Conservation (phyloP, 2,329 filamentous ascomycete species). For the Fonsecaea nubica region DNA sequence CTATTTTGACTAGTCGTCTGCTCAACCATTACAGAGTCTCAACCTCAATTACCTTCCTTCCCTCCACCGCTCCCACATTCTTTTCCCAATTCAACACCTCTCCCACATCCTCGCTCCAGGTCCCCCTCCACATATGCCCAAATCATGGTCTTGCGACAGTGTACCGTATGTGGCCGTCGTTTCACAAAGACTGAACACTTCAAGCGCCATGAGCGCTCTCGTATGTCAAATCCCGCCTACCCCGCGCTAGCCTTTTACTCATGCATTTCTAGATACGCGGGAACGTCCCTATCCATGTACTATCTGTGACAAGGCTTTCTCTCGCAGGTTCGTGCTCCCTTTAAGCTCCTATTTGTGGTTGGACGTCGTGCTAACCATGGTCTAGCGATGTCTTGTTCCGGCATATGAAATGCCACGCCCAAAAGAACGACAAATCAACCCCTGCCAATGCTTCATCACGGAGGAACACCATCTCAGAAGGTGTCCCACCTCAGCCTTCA, state of each 20-base stretch:
- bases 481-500: slow-evolving; percentile 36
- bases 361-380: slow-evolving; percentile 33
- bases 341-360: not conserved
- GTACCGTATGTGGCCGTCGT: slow-evolving; percentile 58
- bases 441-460: slow-evolving; percentile 41
- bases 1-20: slow-evolving; percentile 3
- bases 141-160: slow-evolving; percentile 53
- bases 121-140: slow-evolving; percentile 21
- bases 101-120: slow-evolving; percentile 9
- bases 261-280: slow-evolving; percentile 54
- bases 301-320: slow-evolving; percentile 62
- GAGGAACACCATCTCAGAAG: slow-evolving; percentile 41
- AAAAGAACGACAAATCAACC: slow-evolving; percentile 48
- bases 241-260: slow-evolving; percentile 23
- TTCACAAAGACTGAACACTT: slow-evolving; percentile 64
- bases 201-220: slow-evolving; percentile 62
- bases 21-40: not conserved
- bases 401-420: slow-evolving; percentile 59
- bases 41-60: slow-evolving; percentile 9
- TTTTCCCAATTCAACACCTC: slow-evolving; percentile 21
- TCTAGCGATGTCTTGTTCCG: slow-evolving; percentile 58
- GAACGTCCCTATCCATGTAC: slow-evolving; percentile 62
- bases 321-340: slow-evolving; percentile 54
- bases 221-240: slow-evolving; percentile 47
- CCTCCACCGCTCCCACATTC: slow-evolving; percentile 35